Base-by-base conservation (phyloP, 2,329 filamentous ascomycete genomes). In the Byssothecium circinans region DNA sequence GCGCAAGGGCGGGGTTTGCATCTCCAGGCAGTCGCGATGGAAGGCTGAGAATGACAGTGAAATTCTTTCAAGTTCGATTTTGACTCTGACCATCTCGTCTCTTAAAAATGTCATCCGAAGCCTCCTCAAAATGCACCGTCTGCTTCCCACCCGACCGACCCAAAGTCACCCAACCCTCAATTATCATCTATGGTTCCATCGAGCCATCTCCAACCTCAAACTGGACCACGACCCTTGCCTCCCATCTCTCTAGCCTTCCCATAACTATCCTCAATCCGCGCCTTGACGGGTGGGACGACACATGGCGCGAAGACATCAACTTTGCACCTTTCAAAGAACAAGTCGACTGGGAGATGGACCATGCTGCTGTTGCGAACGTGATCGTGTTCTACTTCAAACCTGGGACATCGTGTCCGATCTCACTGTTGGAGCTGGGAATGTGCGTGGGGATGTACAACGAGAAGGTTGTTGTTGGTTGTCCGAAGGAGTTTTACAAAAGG, bases 171-270 rank as follows among this genome's bases (percentile, higher is more conserved):
- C 53, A 35, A 6, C 60, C 61, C 12, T 70, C 75, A 12, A 54
- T 85, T 43, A 85, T 86, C 60, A 75, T 86, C 11, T 81, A 81
- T 1, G 83, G 83, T 17, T 77, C 74, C 18, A 84, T 81, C 15
- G 76, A 67, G 35, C 60, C 61, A 43, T 51, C 57, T 25, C 47
- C 54, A 34, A 34, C 50, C 2, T 62, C 61, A 1, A 74, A 80
- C 64, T 86, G 82, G 82, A 81, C 81, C 33, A 61, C 71, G 7
- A 52, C 50, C 2, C 62, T 86, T 6, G 61, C 64, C 10, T 45
- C 61, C 10, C 65, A 69, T 0, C 61, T 71, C 17, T 57, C 69
- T 0, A 57, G 73, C n/a, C 61, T 74, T 0, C 74, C 77, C 2
- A 61, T 85, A 47, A 80, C 78, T 3, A 71, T 86, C 49, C 73